These are phyloP conservation scores for Chlorokybus atmophyticus DNA, from an alignment of 139 green algal species.

Conservation along the genomic window DNA sequence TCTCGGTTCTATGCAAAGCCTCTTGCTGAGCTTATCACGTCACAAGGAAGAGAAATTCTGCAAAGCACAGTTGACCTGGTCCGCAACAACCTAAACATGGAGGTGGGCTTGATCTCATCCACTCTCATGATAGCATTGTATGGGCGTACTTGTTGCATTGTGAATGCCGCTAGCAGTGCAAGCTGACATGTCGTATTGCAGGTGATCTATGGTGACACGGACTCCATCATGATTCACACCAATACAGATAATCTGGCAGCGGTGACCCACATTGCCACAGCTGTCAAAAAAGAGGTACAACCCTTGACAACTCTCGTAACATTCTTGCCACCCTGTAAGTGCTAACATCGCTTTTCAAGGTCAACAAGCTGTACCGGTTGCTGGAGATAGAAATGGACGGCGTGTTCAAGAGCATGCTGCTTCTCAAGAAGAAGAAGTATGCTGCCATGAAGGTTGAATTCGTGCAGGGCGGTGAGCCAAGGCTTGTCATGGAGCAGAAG, in stretches of 20 bases:
- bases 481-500: conserved; percentile 75
- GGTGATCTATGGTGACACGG: conserved; percentile 91
- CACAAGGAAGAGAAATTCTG: conserved; percentile 82
- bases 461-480: conserved; percentile 10
- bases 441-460: conserved; percentile 64
- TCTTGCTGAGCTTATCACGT: conserved; percentile 87
- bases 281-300: conserved; percentile 50
- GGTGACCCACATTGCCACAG: conserved; percentile 44
- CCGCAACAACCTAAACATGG: conserved; percentile 45
- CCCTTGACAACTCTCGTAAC: not conserved
- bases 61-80: conserved; percentile 88
- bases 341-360: not conserved
- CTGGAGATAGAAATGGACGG: conserved; percentile 96
- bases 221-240: conserved; percentile 94
- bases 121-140: not conserved
- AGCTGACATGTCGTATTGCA: too few relatives aligned
- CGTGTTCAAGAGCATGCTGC: conserved; percentile 84
- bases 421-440: conserved; percentile 99
- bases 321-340: not conserved
- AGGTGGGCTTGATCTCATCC: conserved; percentile 29
- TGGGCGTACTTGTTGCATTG: too few relatives aligned
- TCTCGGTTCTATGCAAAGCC: conserved; percentile 84
- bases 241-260: conserved; percentile 43
- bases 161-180: too few relatives aligned
- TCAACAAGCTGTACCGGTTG: conserved; percentile 60